Percentiles rank a stretch among this genome's conserved stretches.
Evolutionary conservation across 2,329 filamentous ascomycete genomes (phyloP).

Genomic region (Diaporthe velutina): DNA sequence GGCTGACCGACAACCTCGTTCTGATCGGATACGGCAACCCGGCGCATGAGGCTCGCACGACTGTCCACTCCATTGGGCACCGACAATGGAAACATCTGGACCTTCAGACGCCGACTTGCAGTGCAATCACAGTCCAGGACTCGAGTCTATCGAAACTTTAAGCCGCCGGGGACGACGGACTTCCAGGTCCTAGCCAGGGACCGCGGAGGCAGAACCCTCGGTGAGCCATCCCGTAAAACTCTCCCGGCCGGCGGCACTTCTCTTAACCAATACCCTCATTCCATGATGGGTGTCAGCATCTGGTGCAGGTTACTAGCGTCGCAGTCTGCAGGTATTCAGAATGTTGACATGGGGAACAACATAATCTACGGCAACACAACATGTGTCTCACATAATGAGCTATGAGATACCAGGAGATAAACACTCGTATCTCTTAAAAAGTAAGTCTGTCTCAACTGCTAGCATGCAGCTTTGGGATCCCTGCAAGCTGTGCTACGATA

Average conservation of each 20-base stretch:
- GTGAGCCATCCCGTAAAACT: constrained; percentile 22
- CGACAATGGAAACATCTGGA: constrained; percentile 17
- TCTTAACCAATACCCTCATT: neutral
- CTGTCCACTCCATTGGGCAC: constrained; percentile 2
- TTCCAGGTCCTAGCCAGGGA: neutral
- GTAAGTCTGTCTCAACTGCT: neutral
- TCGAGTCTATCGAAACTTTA: constrained; percentile 22
- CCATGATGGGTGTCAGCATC: neutral
- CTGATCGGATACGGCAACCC: neutral
- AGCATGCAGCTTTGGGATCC: neutral
- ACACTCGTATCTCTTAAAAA: neutral
- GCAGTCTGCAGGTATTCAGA: neutral
- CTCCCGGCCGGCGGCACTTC: neutral
- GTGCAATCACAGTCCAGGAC: constrained; percentile 12
- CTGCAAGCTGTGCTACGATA: constrained; percentile 16
- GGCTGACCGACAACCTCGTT: constrained; percentile 2
- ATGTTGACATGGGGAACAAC: neutral
- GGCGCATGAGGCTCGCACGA: neutral
- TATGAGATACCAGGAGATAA: neutral
- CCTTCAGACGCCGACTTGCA: neutral
- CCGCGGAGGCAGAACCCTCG: neutral
- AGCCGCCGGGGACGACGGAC: neutral
- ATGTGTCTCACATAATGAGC: neutral
- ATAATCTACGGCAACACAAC: neutral
- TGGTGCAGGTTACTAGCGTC: neutral